A percentile compares a stretch with the other conserved stretches of the same genome.
Evolutionary conservation across 2,329 filamentous ascomycete genomes (phyloP).

Genomic region (Epichloe festucae): DNA sequence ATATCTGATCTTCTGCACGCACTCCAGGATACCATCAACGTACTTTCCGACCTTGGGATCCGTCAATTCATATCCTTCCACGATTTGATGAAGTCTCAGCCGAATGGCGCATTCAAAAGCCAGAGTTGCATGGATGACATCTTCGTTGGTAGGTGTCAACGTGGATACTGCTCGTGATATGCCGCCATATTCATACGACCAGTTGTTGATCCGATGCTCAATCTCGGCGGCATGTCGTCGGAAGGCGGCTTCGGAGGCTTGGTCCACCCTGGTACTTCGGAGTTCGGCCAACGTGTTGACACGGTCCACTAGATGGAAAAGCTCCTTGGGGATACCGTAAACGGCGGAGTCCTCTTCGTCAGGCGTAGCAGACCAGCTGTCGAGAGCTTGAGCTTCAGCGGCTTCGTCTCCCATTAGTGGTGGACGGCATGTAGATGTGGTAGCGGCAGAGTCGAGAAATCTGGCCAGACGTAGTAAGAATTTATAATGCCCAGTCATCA

Average conservation of each 20-base stretch:
- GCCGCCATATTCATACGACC: slow-evolving; percentile 20
- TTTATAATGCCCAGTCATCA: slow-evolving; percentile 24
- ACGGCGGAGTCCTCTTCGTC: slow-evolving; percentile 21
- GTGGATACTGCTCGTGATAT: slow-evolving; percentile 14
- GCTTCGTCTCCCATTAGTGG: slow-evolving; percentile 21
- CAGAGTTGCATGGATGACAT: slow-evolving; percentile 21
- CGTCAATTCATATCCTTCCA: slow-evolving; percentile 26
- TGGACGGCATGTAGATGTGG: slow-evolving; percentile 21
- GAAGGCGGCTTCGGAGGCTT: slow-evolving; percentile 18
- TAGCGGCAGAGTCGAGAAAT: slow-evolving; percentile 22
- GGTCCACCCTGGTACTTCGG: slow-evolving; percentile 18
- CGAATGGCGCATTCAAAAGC: slow-evolving; percentile 29
- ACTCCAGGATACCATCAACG: slow-evolving; percentile 22
- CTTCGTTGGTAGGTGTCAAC: slow-evolving; percentile 11
- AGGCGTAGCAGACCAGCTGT: slow-evolving; percentile 13
- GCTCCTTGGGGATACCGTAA: slow-evolving; percentile 23
- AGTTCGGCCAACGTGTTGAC: slow-evolving; percentile 21
- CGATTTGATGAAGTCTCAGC: slow-evolving; percentile 28
- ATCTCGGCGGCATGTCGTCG: slow-evolving; percentile 17
- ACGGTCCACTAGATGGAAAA: slow-evolving; percentile 21
- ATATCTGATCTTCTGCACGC: slow-evolving; percentile 26
- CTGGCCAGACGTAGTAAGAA: slow-evolving; percentile 21
- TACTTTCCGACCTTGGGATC: slow-evolving; percentile 21
- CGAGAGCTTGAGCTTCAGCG: slow-evolving; percentile 15
- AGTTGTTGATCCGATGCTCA: slow-evolving; percentile 23